Base-by-base conservation (phyloP, 2,329 filamentous ascomycete genomes). In the Colletotrichum scovillei region DNA sequence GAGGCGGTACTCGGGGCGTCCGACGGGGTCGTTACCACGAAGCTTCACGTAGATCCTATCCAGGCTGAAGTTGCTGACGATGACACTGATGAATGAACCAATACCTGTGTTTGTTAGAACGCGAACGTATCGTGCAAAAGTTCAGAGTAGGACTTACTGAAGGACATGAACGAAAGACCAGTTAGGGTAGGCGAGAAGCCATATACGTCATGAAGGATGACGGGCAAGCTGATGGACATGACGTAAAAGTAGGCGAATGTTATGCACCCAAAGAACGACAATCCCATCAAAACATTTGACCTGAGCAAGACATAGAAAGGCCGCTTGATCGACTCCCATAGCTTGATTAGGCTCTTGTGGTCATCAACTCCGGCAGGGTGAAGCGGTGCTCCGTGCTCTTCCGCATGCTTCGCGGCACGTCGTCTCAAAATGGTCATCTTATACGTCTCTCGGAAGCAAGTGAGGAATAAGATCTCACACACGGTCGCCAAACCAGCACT, bases 361-460 rank as follows among this genome's bases (percentile, higher is more conserved):
- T 81, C 81, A 55, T 73, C 71, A 2, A 73, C 67, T 11, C 55
- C 60, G 28, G 70, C 70, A 22, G 70, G 67, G 38, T 62, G 70
- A 11, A 73, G 35, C 26, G 67, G 38, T 14, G 60, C 60, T 1
- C 80, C 81, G 2, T 79, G 81, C 62, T 81, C 81, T 5, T 57
- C 57, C 24, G 80, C 78, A 69, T 82, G 72, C 56, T 77, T 78
- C 24, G 78, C 79, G 6, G 82, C 87, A 64, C 85, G 81, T 3
- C 82, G 82, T 56, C 84, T 79, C 55, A 92, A 79, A 58, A 92
- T 90, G 1, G 85, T 81, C 53, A 90, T 84, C 76, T 87, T 88
- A 80, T 92, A 92, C 14, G 91, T 92, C 81, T 93, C 91, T 6
- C 85, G 81, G 76, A 89, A 90, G 76, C 82, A 86, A 0, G 81